A percentile compares a stretch with the other conserved stretches of the same genome.
Conservation (phyloP, 495 filamentous ascomycete species). For the Aspergillus homomorphus region DNA sequence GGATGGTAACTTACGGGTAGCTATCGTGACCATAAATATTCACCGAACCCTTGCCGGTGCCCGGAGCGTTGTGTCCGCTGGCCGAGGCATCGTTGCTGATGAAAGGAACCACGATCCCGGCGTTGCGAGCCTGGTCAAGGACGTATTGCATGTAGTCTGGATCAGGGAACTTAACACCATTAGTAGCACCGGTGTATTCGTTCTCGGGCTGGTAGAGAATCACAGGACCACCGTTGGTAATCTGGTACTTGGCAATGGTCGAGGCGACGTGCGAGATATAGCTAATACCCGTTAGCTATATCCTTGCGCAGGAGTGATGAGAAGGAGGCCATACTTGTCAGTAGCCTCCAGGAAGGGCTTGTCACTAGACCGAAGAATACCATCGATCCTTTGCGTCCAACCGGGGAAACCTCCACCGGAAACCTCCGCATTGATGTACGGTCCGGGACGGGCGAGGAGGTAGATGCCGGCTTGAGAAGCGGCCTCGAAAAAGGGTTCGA, state of each 20-base stretch:
- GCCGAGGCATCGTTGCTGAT: slow-evolving; percentile 70
- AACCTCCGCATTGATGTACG: slow-evolving; percentile 66
- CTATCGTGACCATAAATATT: slow-evolving; percentile 78
- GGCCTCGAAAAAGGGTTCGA: slow-evolving; percentile 70
- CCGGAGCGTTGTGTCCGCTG: slow-evolving; percentile 62
- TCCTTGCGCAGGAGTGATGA: not conserved
- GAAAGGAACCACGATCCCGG: slow-evolving; percentile 69
- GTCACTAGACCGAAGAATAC: slow-evolving; percentile 56
- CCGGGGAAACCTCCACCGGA: slow-evolving; percentile 63
- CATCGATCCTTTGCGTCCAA: slow-evolving; percentile 63
- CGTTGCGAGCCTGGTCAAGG: slow-evolving; percentile 61
- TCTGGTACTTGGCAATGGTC: slow-evolving; percentile 69
- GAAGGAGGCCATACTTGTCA: slow-evolving; percentile 42
- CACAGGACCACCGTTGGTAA: slow-evolving; percentile 74
- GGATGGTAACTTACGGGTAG: slow-evolving; percentile 52
- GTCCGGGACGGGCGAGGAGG: slow-evolving; percentile 68
- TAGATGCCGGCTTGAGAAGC: slow-evolving; percentile 69
- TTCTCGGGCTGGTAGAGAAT: slow-evolving; percentile 80
- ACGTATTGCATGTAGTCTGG: slow-evolving; percentile 66
- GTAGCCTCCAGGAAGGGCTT: slow-evolving; percentile 64
- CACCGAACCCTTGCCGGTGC: slow-evolving; percentile 57
- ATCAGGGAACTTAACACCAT: slow-evolving; percentile 51
- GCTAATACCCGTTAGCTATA: slow-evolving; percentile 16
- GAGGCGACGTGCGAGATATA: slow-evolving; percentile 47
- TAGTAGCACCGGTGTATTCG: slow-evolving; percentile 57